A percentile compares a stretch with the other conserved stretches of the same genome.
Evolutionary conservation across 192 early-diverging fungal genomes (phyloP).

Genomic region (Coemansia sp.): DNA sequence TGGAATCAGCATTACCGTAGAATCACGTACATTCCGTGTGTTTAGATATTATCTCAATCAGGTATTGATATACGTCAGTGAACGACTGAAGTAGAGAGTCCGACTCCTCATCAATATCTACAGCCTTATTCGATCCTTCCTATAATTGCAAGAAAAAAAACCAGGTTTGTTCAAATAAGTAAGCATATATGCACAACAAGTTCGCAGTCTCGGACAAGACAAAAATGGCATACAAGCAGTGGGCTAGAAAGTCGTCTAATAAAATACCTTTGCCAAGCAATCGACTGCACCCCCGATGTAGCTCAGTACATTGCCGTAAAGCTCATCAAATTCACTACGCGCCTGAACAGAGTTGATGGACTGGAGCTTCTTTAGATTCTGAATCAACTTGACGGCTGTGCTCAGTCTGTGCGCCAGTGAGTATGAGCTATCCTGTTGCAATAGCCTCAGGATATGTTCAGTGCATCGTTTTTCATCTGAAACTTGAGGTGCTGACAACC

Average conservation of each 20-base stretch:
- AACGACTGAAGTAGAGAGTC: conserved; percentile 34
- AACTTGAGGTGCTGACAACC: conserved; percentile 8
- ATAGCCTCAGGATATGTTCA: conserved; percentile 7
- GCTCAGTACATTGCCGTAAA: conserved; percentile 33
- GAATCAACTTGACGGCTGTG: conserved; percentile 37
- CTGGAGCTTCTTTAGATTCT: conserved; percentile 38
- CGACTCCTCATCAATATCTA: not conserved
- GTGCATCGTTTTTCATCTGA: conserved; percentile 26
- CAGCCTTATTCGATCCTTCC: conserved; percentile 13
- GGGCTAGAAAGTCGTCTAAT: too few species aligned
- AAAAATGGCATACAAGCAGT: not conserved
- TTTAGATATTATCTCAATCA: conserved; percentile 46
- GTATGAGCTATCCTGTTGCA: conserved; percentile 14
- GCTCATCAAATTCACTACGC: conserved; percentile 21
- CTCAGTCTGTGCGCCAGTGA: conserved; percentile 29
- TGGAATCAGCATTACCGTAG: not conserved
- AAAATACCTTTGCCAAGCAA: not conserved
- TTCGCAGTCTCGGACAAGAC: not conserved
- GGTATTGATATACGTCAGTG: conserved; percentile 43
- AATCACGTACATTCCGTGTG: conserved; percentile 52
- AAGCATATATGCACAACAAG: not conserved
- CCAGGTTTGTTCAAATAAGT: not conserved
- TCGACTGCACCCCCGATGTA: conserved; percentile 37
- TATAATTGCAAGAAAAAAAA: conserved; percentile 17
- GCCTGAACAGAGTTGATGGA: conserved; percentile 20